Conservation (phyloP, 768 basidiomycete genomes). For the Boletus barrowsii region DNA sequence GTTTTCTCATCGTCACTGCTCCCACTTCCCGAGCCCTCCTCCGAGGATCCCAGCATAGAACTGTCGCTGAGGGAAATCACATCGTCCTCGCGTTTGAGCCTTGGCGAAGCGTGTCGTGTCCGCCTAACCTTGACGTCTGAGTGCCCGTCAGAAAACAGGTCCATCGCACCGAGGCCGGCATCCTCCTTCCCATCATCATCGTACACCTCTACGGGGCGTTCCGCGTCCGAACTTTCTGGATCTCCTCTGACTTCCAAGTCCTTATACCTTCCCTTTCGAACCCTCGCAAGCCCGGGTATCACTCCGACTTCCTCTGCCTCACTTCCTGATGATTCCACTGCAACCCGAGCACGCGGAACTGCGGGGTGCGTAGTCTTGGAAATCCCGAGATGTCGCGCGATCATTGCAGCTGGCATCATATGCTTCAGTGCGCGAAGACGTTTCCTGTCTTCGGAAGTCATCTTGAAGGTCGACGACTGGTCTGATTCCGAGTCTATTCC, state of each 20-base stretch:
- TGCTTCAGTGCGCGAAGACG: constrained; percentile 38
- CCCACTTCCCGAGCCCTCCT: constrained; percentile 13
- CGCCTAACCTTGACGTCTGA: constrained; percentile 24
- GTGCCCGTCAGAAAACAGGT: constrained; percentile 11
- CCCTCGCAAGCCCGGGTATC: constrained; percentile 51
- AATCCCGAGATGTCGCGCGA: constrained; percentile 32
- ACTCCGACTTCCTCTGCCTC: constrained; percentile 40
- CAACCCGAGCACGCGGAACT: constrained; percentile 7
- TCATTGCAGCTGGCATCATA: constrained; percentile 57
- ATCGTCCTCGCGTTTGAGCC: constrained; percentile 2
- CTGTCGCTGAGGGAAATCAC: constrained; percentile 25
- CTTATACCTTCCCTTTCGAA: constrained; percentile 35
- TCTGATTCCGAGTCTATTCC: constrained; percentile 20
- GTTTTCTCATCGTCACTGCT: constrained; percentile 29
- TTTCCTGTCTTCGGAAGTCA: constrained; percentile 34
- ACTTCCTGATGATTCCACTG: constrained; percentile 20
- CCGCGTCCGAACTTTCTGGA: constrained; percentile 54
- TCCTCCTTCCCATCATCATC: neutral
- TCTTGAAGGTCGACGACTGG: constrained; percentile 7
- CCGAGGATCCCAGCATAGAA: constrained; percentile 5
- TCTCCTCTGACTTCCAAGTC: constrained; percentile 55
- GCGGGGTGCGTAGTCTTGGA: constrained; percentile 10
- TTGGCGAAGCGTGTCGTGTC: constrained; percentile 10
- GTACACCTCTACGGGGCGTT: neutral
- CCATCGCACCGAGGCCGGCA: neutral